Base-by-base conservation (phyloP, 2,329 filamentous ascomycete species). In the Cryphonectria nitschkei region DNA sequence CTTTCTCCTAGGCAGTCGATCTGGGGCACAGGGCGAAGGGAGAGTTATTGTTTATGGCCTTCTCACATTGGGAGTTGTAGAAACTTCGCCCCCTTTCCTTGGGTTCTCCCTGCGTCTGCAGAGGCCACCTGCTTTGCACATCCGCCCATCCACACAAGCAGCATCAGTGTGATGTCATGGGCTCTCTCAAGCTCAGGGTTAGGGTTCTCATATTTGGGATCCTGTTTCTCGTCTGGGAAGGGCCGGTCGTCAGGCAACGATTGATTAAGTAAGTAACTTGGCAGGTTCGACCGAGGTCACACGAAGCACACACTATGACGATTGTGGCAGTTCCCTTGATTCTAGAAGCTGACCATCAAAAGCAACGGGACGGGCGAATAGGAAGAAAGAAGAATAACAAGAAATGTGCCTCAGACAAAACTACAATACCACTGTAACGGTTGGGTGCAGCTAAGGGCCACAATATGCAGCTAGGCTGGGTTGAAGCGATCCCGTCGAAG, bases 221-320 rank as follows among this genome's bases (percentile, higher is more conserved):
- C 54, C 14, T 56, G n/a, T 56, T 56, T 32, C 26, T 32, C 22
- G 52, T 14, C 14, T 26, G n/a, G 26, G 26, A 13, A 32, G 46
- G 54, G 34, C 19, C 14, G 29, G 29, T 56, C 52, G 52, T 56
- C n/a, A 56, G 52, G n/a, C 9, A 56, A 29, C 46, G 7, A n/a
- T 50, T 9, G n/a, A 50, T 50, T 6, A 34, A 6, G 34, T 34
- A 34, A 34, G 34, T 34, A 6, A 34, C 34, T 50, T 16, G 54
- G 29, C 29, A 56, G 52, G 8, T 16, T 26, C 26, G 26, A 29
- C 52, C 14, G 52, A 56, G n/a, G 54, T 34, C 54, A 58, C 54
- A 19, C 19, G 19, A 37, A 61, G 58, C 34, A 60, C 56, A 19
- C 58, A 26, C 32, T 32, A 61, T 61, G 58, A 61, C 58, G 58